Evolutionary conservation across 345 rosid species (phyloP).

Genomic region (Hevea brasiliensis): DNA sequence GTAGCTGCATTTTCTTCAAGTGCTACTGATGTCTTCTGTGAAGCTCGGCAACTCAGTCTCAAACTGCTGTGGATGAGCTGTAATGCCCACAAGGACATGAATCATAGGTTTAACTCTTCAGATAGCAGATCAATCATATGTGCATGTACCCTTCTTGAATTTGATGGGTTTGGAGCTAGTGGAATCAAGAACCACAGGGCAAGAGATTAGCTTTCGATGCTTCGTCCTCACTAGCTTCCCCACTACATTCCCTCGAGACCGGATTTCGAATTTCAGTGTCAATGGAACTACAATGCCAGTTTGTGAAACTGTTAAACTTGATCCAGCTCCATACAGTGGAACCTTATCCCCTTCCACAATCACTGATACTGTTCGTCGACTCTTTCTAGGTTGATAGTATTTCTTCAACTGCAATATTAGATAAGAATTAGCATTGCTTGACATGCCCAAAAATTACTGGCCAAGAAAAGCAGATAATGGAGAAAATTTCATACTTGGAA

Average conservation of each 20-base stretch:
- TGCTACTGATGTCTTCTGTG: not conserved
- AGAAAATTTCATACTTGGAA: too few relatives aligned
- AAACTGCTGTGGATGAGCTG: too few relatives aligned
- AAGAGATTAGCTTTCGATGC: conserved; percentile 52
- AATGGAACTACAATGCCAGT: conserved; percentile 49
- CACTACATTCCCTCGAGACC: conserved; percentile 68
- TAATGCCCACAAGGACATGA: not conserved
- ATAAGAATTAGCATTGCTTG: not conserved
- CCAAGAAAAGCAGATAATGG: not conserved
- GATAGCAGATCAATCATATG: conserved; percentile 17
- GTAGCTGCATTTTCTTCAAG: not conserved
- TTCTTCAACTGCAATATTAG: conserved; percentile 58
- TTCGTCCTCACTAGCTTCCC: conserved; percentile 73
- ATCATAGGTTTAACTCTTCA: not conserved
- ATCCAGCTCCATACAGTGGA: conserved; percentile 77
- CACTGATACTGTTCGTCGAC: conserved; percentile 50
- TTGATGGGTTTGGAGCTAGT: conserved; percentile 51
- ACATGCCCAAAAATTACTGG: not conserved
- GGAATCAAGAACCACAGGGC: conserved; percentile 61
- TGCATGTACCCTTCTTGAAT: conserved; percentile 41
- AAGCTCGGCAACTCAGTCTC: not conserved
- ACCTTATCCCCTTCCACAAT: conserved; percentile 64
- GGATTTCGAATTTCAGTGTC: conserved; percentile 53
- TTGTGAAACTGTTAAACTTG: conserved; percentile 44
- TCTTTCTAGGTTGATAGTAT: conserved; percentile 72